Base-by-base conservation (phyloP, 164 flowering plant genomes). In the Annona squamosa region DNA sequence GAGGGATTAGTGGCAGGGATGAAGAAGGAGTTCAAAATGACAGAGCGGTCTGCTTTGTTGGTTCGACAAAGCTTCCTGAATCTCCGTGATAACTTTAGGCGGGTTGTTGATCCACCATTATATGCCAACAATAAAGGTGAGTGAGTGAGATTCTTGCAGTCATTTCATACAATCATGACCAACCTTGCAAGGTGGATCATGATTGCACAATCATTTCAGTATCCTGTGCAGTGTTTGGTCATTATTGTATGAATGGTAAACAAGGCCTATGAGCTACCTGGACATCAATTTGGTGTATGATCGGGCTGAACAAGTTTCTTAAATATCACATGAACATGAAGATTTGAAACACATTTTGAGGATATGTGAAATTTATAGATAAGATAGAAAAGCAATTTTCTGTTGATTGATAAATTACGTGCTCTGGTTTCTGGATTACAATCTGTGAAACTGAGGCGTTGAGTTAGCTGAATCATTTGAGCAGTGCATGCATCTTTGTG, bases 31-130 rank as follows among this genome's bases (percentile, higher is more conserved):
- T 91, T 91, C 47, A 86, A 85, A 65, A 91, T 90, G 37, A 81
- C 91, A 0, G 79, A 75, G 83, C 77, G 91, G 41, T 74, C 70
- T 9, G 86, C 93, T 1, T 75, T 91, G 81, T 87, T 91, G 3
- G 86, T 91, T 67, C 84, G 94, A 17, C 84, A 84, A 77, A 82
- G 85, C 65, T 91, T 90, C 78, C 81, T 91, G 82, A 91, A 90
- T 72, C 88, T 91, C 68, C 90, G 97, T 0, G 93, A 91, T 61
- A 87, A 91, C 74, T 90, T 87, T 52, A 84, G 93, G 71, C 90
- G 91, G 19, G 75, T 91, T 63, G 93, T 89, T 78, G 94, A 89
- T 83, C 93, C 97, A 3, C 78, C 97, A 3, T 48, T 83, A 75
- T 52, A 68, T 41, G 69, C 81, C 6, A 68, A 64, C 59, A 79